Conservation (phyloP, 805 yeast genomes). For the Candida palmyrensis region DNA sequence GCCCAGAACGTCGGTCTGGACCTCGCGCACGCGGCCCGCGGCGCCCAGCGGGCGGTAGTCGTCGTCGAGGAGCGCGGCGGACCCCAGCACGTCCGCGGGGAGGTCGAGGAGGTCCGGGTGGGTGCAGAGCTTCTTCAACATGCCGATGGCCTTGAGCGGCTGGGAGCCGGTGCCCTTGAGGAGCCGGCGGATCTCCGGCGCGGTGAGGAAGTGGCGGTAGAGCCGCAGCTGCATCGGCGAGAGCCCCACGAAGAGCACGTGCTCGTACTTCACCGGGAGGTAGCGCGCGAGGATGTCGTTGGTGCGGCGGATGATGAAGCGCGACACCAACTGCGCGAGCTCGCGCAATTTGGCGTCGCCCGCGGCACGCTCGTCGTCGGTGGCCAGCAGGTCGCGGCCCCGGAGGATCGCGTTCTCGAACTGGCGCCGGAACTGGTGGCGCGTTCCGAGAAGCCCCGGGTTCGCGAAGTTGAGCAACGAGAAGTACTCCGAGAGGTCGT, state of each 20-base stretch:
- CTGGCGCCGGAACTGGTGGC: conserved; percentile 77
- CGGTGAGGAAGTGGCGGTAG: conserved; percentile 69
- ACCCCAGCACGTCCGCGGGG: conserved; percentile 73
- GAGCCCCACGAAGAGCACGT: conserved; percentile 87
- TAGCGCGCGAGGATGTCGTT: conserved; percentile 93
- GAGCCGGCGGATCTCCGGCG: conserved; percentile 69
- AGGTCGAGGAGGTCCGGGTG: conserved; percentile 84
- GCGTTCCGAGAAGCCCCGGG: conserved; percentile 86
- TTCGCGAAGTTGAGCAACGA: conserved; percentile 88
- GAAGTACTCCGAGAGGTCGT: conserved; percentile 90
- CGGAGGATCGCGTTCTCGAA: conserved; percentile 75
- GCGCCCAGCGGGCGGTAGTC: conserved; percentile 51
- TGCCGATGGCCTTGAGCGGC: conserved; percentile 84
- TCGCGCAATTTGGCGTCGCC: conserved; percentile 71
- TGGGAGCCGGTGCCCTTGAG: conserved; percentile 70
- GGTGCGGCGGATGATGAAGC: conserved; percentile 89
- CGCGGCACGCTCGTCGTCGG: conserved; percentile 64
- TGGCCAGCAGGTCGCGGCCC: conserved; percentile 87
- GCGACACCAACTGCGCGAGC: conserved; percentile 71
- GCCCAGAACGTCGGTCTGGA: conserved; percentile 81
- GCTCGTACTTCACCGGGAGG: conserved; percentile 92
- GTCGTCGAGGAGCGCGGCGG: conserved; percentile 61
- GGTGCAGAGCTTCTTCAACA: conserved; percentile 84
- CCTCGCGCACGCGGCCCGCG: conserved; percentile 51
- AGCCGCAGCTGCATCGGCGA: conserved; percentile 70